Evolutionary conservation across 2,329 filamentous ascomycete species (phyloP), one percentile per base, ranked within the genome.

Genomic region (Biscogniauxia marginata): DNA sequence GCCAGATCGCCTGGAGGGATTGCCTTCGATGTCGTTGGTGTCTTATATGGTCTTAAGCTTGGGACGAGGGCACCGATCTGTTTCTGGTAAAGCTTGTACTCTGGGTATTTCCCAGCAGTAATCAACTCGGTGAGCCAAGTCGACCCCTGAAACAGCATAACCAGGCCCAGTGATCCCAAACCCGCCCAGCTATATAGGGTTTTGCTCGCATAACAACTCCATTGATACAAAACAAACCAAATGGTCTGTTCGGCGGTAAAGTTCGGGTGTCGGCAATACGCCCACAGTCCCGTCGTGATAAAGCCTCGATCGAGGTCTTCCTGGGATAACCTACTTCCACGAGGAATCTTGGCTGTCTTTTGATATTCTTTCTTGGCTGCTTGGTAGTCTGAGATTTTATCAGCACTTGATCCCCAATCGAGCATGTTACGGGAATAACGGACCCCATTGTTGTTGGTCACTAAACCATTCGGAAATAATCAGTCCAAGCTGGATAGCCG

Each of bases 361-460:
- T 84, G 83, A 73, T 96, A 98, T 46, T 84, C 72, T 47, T 83
- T 77, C 76, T 97, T 98, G 49, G 92, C 93, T 16, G 76, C 75
- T 71, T 99, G 93, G 76, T 86, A 99, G 61, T 84, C 86, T 89
- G 55, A 39, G 50, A 56, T 30, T 13, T 44, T 44, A 58, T 69
- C 30, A 68, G 59, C 47, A 50, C 22, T 39, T n/a, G 30, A 16
- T 11, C 24, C 19, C 53, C 50, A 43, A 18, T 25, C 20, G n/a
- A 19, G 11, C 13, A 20, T 43, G 8, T 7, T 24, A 44, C 20
- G 24, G 25, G 48, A 48, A 44, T 43, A 39, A 74, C 80, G 62
- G 75, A 89, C 86, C 80, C 93, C 93, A 99, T 74, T 97, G 93
- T 71, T 97, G 91, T 61, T 93, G 87, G 71, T 99, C 95, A 67